Base-by-base conservation (phyloP, 768 basidiomycete species). In the Nidularia pulvinata region DNA sequence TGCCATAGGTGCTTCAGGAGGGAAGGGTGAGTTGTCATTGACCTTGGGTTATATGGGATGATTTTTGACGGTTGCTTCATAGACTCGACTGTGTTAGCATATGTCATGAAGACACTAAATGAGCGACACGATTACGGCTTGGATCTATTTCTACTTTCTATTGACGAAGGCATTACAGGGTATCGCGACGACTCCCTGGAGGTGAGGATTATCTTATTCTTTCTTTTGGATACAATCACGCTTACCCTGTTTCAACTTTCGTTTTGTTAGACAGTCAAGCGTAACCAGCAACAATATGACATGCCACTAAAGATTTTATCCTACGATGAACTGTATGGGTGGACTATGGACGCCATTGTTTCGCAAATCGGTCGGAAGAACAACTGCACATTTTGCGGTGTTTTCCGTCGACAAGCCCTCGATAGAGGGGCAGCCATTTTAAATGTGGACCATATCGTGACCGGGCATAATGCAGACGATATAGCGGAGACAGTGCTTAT, bases 301-400 rank as follows among this genome's bases (percentile, higher is more conserved):
- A 88, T 98, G 70, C 95, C 96, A 0, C 82, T 99, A 37, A 97
- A 96, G 74, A 98, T 99, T 53, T 79, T 98, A 25, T 93, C 92
- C 1, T 99, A 99, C 58, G 87, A 93, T 57, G 95, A 98, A 62
- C 80, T 98, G 5, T 99, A 98, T 60, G 97, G 97, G 14, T 98
- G 97, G 96, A 98, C 96, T 1, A 99, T 99, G 96, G 97, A 99
- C 61, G 81, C 84, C 13, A 92, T 99, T 52, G 96, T 99, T 46
- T 80, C 86, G n/a, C 87, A 95, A 68, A 85, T 98, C 25, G 97
- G 97, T 33, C 86, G 84, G 74, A 97, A 97, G 80, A 98, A 97
- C 62, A 99, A 98, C 63, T 99, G 97, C 70, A 99, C 97, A 0
- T 99, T 98, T 71, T 99, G 97, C 62, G 97, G 97, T 16, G 97